Base-by-base conservation (phyloP, 2,329 filamentous ascomycete species). In the Epichloe gansuensis region DNA sequence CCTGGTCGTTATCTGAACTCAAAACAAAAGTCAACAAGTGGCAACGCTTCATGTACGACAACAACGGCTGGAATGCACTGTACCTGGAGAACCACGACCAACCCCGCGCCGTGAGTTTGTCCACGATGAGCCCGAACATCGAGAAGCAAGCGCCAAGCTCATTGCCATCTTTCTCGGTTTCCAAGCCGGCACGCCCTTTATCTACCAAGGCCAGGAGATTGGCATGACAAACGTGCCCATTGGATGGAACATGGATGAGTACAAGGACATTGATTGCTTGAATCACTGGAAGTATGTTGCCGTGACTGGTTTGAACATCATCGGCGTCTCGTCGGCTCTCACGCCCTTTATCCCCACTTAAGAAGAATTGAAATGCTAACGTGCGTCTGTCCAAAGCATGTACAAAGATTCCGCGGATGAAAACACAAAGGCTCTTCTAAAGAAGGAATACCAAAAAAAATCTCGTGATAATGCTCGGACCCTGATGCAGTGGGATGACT, bases 201-300 rank as follows among this genome's bases (percentile, higher is more conserved):
- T 85, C n/a, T 85, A 84, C 61, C 82, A 85, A 62, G 82, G 82
- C 12, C 80, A 86, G 61, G 82, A 86, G 64, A 71, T 85, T 36
- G 82, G 80, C 17, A 84, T 84, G 77, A 70, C 74, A 36, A 85
- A 85, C 58, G 72, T 83, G 21, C 81, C 82, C 2, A 65, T 66
- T 9, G 70, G 74, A 4, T 85, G 83, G 80, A 67, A 68, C 1
- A 78, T 85, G 50, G 70, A 78, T 3, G 78, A 85, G 57, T 89
- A 87, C 67, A 80, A 82, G 62, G 85, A 89, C 56, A 73, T 88
- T 40, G 76, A 83, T 54, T 74, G 69, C 17, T 59, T 77, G n/a
- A 76, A 74, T 52, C 70, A 74, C 50, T 78, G 71, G 73, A 66
- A 69, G 65, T 70, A 63, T 59, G 64, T 63, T 2, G 3, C 12